phyloP scores from a whole-genome alignment of 176 grass and related monocot species.

The Cenchrus fungigraminus region DNA sequence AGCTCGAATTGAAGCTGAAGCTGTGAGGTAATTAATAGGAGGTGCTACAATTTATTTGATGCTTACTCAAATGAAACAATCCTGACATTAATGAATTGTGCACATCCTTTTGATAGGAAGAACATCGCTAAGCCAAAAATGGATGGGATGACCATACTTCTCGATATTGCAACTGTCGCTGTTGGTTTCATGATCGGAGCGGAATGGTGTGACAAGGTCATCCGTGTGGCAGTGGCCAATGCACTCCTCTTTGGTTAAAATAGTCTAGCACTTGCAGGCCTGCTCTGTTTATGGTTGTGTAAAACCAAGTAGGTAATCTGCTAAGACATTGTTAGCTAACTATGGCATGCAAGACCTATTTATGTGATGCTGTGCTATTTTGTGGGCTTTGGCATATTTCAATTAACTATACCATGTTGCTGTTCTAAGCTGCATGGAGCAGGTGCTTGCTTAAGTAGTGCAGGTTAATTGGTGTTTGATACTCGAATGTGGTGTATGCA shows the following conservation, averaged over 20 bases:
- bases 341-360: too few species aligned
- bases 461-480: background rate
- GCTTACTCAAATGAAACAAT: background rate
- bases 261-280: background rate
- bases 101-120: conserved; percentile 22
- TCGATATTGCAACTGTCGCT: background rate
- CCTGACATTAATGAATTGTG: background rate
- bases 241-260: background rate
- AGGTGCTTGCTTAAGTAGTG: background rate
- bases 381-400: background rate
- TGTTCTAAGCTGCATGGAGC: conserved; percentile 1
- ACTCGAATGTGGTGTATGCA: conserved; percentile 11
- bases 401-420: background rate
- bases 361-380: too few species aligned
- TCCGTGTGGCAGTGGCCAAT: background rate
- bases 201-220: background rate
- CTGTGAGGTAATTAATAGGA: too few species aligned
- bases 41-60: background rate
- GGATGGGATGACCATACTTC: background rate
- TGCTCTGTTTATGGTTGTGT: background rate
- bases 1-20: too few species aligned
- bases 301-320: too few species aligned
- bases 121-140: background rate
- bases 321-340: too few species aligned
- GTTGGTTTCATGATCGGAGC: background rate